Percentiles rank a stretch among this genome's conserved stretches.
These are phyloP conservation scores for Aegilops bicornis DNA, from an alignment of 176 grass and related monocot genomes.

Conservation along the genomic window DNA sequence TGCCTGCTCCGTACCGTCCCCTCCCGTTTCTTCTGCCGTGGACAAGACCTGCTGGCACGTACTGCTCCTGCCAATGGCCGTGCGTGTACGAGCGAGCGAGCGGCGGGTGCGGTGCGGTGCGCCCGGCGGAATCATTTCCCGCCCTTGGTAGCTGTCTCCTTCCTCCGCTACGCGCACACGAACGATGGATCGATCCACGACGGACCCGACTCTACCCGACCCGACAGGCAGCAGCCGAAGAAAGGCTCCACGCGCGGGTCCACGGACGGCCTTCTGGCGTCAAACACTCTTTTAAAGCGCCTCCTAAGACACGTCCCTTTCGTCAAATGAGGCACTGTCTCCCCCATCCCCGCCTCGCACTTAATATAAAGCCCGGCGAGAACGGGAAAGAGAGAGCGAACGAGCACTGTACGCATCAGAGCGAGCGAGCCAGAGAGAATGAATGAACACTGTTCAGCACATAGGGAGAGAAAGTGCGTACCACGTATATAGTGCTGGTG, in stretches of 20 bases:
- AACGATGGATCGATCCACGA: not conserved
- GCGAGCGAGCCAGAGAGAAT: not conserved
- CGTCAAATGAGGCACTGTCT: slow-evolving; percentile 43
- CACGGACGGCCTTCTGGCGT: too few species aligned
- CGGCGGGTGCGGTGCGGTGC: too few species aligned
- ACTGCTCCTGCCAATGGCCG: not conserved
- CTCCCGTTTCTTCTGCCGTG: not conserved
- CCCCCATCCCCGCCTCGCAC: not conserved
- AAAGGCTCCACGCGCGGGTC: not conserved
- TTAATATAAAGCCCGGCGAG: not conserved
- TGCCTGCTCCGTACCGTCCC: not conserved
- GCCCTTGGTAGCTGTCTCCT: not conserved
- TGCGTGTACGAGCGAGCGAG: too few species aligned
- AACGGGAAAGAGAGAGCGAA: not conserved
- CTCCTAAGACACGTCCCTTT: slow-evolving; percentile 42
- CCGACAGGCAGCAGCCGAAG: not conserved
- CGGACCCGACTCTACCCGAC: too few species aligned
- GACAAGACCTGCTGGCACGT: not conserved
- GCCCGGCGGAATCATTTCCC: not conserved
- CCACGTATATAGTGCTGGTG: not conserved
- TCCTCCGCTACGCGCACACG: not conserved
- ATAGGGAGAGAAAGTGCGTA: not conserved
- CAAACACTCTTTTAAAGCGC: not conserved
- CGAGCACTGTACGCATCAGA: not conserved
- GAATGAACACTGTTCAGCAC: not conserved